Percentiles rank a stretch among this genome's conserved stretches.
Conservation (phyloP, 768 basidiomycete genomes). For the Paxillus ammoniavirescens region DNA sequence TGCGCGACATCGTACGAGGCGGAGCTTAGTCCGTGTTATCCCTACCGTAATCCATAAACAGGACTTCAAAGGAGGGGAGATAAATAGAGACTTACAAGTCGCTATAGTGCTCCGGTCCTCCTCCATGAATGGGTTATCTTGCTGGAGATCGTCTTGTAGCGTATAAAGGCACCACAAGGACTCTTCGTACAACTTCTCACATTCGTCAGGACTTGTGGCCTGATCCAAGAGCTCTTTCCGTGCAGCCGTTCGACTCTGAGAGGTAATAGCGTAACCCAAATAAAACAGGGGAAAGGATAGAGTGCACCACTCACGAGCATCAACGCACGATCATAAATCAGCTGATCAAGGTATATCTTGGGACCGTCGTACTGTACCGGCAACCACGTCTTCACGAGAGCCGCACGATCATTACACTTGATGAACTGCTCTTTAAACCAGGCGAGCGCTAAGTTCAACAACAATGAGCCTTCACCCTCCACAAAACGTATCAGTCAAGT, state of each 20-base stretch:
- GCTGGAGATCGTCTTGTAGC: constrained; percentile 85
- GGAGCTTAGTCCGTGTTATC: constrained; percentile 84
- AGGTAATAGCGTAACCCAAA: neutral
- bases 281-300: neutral
- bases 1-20: constrained; percentile 72
- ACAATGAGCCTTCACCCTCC: constrained; percentile 5
- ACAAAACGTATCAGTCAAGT: constrained; percentile 3
- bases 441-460: constrained; percentile 51
- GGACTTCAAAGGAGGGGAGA: neutral
- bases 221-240: constrained; percentile 86
- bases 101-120: constrained; percentile 79
- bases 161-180: constrained; percentile 93
- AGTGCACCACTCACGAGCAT: constrained; percentile 58
- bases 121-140: constrained; percentile 80
- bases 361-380: constrained; percentile 81
- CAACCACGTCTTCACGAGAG: constrained; percentile 84
- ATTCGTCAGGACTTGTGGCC: constrained; percentile 72
- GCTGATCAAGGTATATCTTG: constrained; percentile 82
- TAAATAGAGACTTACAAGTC: constrained; percentile 52
- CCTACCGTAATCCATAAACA: constrained; percentile 38
- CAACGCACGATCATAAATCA: constrained; percentile 91
- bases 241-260: constrained; percentile 88
- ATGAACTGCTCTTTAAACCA: constrained; percentile 96
- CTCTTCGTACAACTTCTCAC: constrained; percentile 93
- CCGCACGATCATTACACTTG: constrained; percentile 91